phyloP scores from a whole-genome alignment of 2,329 filamentous ascomycete species.

The Cryphonectria radicalis region DNA sequence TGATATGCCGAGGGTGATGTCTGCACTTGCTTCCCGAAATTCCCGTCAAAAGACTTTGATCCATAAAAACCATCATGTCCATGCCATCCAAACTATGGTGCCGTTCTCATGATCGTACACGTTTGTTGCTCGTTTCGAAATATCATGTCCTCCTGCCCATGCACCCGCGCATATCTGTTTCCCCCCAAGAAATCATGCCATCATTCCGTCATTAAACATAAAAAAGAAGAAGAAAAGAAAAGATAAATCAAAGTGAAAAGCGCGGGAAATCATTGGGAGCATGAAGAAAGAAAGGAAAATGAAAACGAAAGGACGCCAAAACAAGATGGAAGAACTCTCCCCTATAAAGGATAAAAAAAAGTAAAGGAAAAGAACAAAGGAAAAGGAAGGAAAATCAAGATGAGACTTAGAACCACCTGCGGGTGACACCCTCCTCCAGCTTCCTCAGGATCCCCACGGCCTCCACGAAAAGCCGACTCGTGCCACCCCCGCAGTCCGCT shows the following conservation, averaged over 20 bases:
- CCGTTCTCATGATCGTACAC: background rate
- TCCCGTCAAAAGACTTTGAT: background rate
- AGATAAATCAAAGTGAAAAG: background rate
- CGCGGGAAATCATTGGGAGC: background rate
- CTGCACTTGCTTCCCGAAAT: background rate
- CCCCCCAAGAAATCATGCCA: background rate
- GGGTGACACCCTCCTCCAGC: slow-evolving; percentile 50
- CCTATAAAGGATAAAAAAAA: background rate
- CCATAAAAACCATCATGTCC: background rate
- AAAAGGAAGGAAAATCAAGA: background rate
- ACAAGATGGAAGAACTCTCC: background rate
- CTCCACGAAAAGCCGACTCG: slow-evolving; percentile 57
- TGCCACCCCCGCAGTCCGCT: slow-evolving; percentile 52
- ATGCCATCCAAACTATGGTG: slow-evolving; percentile 1
- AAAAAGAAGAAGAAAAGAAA: background rate
- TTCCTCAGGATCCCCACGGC: slow-evolving; percentile 56
- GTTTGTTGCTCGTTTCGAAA: background rate
- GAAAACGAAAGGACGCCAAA: background rate
- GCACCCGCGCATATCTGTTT: background rate
- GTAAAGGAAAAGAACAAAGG: background rate
- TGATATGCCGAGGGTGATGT: background rate
- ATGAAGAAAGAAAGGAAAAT: background rate
- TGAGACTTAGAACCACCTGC: slow-evolving; percentile 46
- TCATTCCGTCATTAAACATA: background rate
- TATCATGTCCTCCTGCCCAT: background rate